Base-by-base conservation (phyloP, 139 green algal genomes). In the Chlorella sorokiniana region DNA sequence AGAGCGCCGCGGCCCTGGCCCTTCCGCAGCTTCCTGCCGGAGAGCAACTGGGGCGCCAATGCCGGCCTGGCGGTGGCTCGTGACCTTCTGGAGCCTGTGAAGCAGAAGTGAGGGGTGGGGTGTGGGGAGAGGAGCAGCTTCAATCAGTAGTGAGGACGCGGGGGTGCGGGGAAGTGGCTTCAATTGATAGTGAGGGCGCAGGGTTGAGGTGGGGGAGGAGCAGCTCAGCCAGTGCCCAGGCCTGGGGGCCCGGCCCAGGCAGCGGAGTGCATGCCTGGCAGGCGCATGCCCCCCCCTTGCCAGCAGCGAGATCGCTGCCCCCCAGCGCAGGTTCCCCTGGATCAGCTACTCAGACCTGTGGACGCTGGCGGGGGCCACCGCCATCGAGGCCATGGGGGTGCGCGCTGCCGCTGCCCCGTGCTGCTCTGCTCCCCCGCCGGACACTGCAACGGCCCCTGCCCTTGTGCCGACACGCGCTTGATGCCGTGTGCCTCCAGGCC, bases 51-150 rank as follows among this genome's bases (percentile, higher is more conserved):
- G 79, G 91, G 79, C 25, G 95, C 94, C 69, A 98, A 98, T 86
- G 90, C 91, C 25, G 95, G 95, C 25, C 91, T 98, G 45, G 72
- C 70, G 0, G 65, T 91, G 33, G 92, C 93, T 1, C 86, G 89
- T n/a, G 84, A 94, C 42, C 74, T 96, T 73, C 89, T 98, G 80
- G 95, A 98, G 85, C 92, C 91, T 5, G 88, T 98, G 71, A 97
- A 98, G 87, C 83, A 88, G 42, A 83, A 87, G 35, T 81, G 56
- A 65, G 56, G n/a, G n/a, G 40, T 88, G n/a, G n/a, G n/a, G n/a
- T n/a, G n/a, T n/a, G n/a, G n/a, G n/a, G n/a, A n/a, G n/a, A n/a
- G n/a, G n/a, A n/a, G n/a, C n/a, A n/a, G n/a, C n/a, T n/a, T n/a
- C n/a, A n/a, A n/a, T n/a, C n/a, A n/a, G n/a, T n/a, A n/a, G n/a